phyloP scores from a whole-genome alignment of 2,329 filamentous ascomycete species.

The Massarina eburnea region DNA sequence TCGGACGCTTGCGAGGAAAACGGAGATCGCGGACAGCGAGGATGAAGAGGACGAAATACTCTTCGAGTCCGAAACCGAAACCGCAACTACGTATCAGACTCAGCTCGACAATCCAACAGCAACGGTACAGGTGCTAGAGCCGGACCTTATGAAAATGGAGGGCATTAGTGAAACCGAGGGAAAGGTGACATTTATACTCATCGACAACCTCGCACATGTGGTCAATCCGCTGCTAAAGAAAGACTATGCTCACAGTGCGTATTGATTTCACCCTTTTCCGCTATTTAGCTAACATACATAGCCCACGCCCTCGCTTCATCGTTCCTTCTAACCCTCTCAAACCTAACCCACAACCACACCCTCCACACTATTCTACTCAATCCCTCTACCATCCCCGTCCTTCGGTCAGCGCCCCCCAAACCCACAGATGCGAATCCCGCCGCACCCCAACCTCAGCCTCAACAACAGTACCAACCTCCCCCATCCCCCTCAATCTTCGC shows the following conservation, averaged over 20 bases:
- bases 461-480: constrained; percentile 11
- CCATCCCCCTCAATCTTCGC: constrained; percentile 45
- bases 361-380: constrained; percentile 48
- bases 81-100: background rate
- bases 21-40: constrained; percentile 37
- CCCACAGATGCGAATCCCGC: constrained; percentile 1
- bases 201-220: constrained; percentile 45
- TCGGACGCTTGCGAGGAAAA: constrained; percentile 16
- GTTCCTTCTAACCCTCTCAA: constrained; percentile 45
- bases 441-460: constrained; percentile 14
- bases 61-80: constrained; percentile 22
- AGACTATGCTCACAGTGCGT: constrained; percentile 38
- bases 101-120: background rate
- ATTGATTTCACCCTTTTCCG: constrained; percentile 21
- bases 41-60: constrained; percentile 47
- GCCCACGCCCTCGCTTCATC: constrained; percentile 45
- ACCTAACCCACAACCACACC: constrained; percentile 43
- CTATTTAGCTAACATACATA: constrained; percentile 11
- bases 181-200: constrained; percentile 37
- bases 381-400: constrained; percentile 19
- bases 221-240: constrained; percentile 42
- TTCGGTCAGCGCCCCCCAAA: constrained; percentile 6
- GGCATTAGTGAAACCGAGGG: background rate
- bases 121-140: background rate
- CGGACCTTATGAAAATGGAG: background rate